Conservation (phyloP, 257 asterid species). For the Ligustrum vulgare region DNA sequence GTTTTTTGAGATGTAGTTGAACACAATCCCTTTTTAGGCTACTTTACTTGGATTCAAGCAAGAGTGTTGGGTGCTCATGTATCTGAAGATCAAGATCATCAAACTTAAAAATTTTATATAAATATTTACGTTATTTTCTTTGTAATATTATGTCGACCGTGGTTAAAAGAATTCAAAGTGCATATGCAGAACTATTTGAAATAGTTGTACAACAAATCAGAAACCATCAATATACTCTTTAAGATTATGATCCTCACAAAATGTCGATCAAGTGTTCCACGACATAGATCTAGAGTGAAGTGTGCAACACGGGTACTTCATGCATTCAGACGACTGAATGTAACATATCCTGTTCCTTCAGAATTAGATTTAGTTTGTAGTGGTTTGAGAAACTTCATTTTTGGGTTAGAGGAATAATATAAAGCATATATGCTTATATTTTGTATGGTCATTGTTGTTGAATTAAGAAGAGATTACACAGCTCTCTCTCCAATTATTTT, state of each 20-base stretch:
- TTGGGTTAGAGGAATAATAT: background rate
- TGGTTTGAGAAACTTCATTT: background rate
- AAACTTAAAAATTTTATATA: background rate
- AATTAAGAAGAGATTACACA: background rate
- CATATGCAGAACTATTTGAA: background rate
- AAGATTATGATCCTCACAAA: background rate
- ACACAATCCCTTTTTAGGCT: background rate
- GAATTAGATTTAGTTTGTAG: slow-evolving; percentile 15
- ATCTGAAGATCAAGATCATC: background rate
- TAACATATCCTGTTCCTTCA: background rate
- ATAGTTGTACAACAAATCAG: background rate
- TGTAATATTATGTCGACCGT: background rate
- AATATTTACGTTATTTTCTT: background rate
- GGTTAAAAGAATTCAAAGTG: background rate
- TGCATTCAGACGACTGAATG: background rate
- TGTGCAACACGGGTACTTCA: background rate
- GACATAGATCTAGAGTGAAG: background rate
- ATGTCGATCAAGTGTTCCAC: background rate
- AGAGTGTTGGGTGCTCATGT: background rate
- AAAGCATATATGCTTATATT: background rate
- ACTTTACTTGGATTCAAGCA: background rate
- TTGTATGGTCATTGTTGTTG: background rate
- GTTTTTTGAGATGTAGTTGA: background rate
- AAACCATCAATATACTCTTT: background rate
- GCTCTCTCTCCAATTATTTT: slow-evolving; percentile 10